Percentiles rank a stretch among this genome's conserved stretches.
These are phyloP conservation scores for Globisporangium carolinianum DNA, from an alignment of 352 stramenopile genomes.

Conservation along the genomic window DNA sequence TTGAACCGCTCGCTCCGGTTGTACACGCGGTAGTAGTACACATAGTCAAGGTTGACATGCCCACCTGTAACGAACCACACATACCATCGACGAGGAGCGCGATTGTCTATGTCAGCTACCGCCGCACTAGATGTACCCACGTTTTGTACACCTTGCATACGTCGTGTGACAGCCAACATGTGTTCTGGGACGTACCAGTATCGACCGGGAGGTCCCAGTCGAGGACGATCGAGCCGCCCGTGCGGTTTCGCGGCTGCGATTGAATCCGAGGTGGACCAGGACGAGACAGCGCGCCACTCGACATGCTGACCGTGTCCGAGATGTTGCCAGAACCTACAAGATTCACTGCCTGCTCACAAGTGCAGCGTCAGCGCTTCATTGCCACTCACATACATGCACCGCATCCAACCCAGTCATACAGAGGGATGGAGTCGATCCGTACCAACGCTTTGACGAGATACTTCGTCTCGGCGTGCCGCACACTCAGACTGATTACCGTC, in stretches of 20 bases:
- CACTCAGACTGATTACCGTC: slow-evolving; percentile 24
- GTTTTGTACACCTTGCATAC: too few relatives aligned
- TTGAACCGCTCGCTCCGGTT: slow-evolving; percentile 15
- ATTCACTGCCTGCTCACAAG: slow-evolving; percentile 26
- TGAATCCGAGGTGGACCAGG: slow-evolving; percentile 35
- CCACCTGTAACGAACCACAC: slow-evolving; percentile 17
- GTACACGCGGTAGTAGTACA: slow-evolving; percentile 27
- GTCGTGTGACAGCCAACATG: not conserved
- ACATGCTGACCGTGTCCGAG: slow-evolving; percentile 23
- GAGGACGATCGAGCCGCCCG: slow-evolving; percentile 33
- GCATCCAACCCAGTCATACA: not conserved
- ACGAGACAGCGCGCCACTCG: slow-evolving; percentile 26
- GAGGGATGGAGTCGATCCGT: not conserved
- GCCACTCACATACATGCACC: not conserved
- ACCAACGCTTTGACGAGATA: slow-evolving; percentile 39
- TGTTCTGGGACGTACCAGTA: slow-evolving; percentile 16
- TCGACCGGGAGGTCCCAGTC: slow-evolving; percentile 32
- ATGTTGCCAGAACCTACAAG: slow-evolving; percentile 23
- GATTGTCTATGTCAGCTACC: not conserved
- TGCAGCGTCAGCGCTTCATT: not conserved
- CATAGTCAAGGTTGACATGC: slow-evolving; percentile 21
- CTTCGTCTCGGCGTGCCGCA: slow-evolving; percentile 22
- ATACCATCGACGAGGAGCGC: not conserved
- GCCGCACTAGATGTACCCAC: too few relatives aligned
- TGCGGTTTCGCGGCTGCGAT: slow-evolving; percentile 6